These are phyloP conservation scores for Penicillium angulare DNA, from an alignment of 495 filamentous ascomycete species.

Conservation along the genomic window DNA sequence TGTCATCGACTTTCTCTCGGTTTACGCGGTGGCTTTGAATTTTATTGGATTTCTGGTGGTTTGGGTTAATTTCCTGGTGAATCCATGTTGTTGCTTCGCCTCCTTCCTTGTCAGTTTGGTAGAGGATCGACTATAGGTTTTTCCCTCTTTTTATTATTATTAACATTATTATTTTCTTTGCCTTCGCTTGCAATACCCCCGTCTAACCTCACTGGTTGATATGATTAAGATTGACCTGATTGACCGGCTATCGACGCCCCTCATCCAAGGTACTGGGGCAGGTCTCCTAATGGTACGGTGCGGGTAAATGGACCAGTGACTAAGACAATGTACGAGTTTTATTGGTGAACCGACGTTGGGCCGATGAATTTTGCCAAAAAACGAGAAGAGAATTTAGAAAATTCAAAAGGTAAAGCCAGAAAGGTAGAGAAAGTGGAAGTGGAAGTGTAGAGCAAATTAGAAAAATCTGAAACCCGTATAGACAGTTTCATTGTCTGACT, in stretches of 20 bases:
- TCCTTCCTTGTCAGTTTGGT: not conserved
- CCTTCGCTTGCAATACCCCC: too few relatives aligned
- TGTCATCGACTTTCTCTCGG: slow-evolving; percentile 4
- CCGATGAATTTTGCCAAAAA: not conserved
- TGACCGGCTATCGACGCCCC: slow-evolving; percentile 6
- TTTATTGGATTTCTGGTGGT: slow-evolving; percentile 1
- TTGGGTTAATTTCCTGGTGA: not conserved
- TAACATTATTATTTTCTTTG: too few relatives aligned
- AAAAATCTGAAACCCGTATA: not conserved
- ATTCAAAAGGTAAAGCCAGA: not conserved
- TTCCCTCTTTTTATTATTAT: too few relatives aligned
- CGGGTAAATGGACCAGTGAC: slow-evolving; percentile 11
- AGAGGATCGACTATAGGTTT: not conserved
- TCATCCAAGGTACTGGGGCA: slow-evolving; percentile 18
- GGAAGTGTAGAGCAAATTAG: not conserved
- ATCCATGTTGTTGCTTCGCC: slow-evolving; percentile 1
- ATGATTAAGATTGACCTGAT: slow-evolving; percentile 20
- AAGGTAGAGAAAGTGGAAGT: not conserved
- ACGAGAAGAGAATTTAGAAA: not conserved
- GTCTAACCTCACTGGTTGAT: too few relatives aligned
- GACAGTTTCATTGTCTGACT: not conserved
- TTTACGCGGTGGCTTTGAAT: not conserved
- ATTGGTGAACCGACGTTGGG: slow-evolving; percentile 14
- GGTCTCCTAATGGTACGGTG: not conserved
- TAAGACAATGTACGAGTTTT: slow-evolving; percentile 3